Percentiles rank a stretch among this genome's conserved stretches.
phyloP scores from a whole-genome alignment of 495 filamentous ascomycete genomes.

The Aspergillus sclerotioniger region DNA sequence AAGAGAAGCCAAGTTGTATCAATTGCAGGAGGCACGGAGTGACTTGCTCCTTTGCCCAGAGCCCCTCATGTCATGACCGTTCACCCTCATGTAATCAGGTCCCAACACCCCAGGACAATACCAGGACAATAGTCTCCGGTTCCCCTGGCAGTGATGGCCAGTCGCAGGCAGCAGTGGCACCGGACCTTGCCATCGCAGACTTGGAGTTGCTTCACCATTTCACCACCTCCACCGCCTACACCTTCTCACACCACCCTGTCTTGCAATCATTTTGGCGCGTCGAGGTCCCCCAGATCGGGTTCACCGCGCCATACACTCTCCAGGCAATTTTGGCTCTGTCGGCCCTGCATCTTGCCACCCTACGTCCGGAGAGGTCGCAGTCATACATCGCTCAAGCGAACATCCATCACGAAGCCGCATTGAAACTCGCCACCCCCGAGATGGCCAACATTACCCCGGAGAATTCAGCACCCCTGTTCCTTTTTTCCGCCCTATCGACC shows the following conservation, averaged over 20 bases:
- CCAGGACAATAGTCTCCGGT: not conserved
- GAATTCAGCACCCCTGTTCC: slow-evolving; percentile 36
- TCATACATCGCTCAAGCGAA: slow-evolving; percentile 27
- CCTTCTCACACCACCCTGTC: slow-evolving; percentile 29
- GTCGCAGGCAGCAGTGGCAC: not conserved
- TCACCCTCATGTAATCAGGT: not conserved
- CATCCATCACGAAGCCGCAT: slow-evolving; percentile 33
- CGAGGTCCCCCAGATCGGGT: slow-evolving; percentile 29
- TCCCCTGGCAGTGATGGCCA: not conserved
- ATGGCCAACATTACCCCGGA: slow-evolving; percentile 25
- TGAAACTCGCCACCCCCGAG: slow-evolving; percentile 25
- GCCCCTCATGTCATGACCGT: not conserved
- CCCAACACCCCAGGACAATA: not conserved
- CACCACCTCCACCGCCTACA: slow-evolving; percentile 36
- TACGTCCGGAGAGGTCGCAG: slow-evolving; percentile 19
- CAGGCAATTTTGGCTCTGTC: slow-evolving; percentile 35
- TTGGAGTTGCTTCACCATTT: slow-evolving; percentile 40
- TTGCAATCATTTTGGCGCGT: slow-evolving; percentile 34
- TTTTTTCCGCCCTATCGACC: slow-evolving; percentile 34
- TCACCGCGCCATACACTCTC: slow-evolving; percentile 32
- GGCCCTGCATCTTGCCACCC: slow-evolving; percentile 34
- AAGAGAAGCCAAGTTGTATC: slow-evolving; percentile 3
- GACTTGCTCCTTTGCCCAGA: not conserved
- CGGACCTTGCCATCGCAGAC: slow-evolving; percentile 15
- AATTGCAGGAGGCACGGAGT: slow-evolving; percentile 6